phyloP scores from a whole-genome alignment of 495 filamentous ascomycete species.

The Cercophora sp. region DNA sequence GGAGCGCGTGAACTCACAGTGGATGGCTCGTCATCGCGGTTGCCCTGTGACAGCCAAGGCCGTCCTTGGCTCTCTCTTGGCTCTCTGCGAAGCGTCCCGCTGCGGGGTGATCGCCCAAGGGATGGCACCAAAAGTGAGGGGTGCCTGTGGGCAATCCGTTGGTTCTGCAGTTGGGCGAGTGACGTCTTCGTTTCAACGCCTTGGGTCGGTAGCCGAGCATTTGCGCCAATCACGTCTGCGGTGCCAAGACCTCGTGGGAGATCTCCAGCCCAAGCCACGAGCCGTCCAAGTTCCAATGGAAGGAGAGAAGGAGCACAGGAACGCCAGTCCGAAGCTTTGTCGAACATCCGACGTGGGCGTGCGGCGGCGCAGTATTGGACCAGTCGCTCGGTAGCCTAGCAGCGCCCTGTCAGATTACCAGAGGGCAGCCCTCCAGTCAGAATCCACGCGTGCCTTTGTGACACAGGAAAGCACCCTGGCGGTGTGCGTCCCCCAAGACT shows the following conservation, averaged over 20 bases:
- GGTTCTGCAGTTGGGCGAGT: slow-evolving; percentile 21
- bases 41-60: slow-evolving; percentile 3
- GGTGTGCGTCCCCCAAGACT: slow-evolving; percentile 11
- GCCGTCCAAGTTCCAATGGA: no score
- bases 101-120: slow-evolving; percentile 19
- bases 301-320: background rate
- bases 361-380: background rate
- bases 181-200: slow-evolving; percentile 21
- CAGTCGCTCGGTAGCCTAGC: slow-evolving; percentile 1
- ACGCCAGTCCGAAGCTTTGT: slow-evolving; percentile 1
- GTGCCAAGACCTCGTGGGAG: slow-evolving; percentile 15
- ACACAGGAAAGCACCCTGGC: slow-evolving; percentile 4
- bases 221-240: slow-evolving; percentile 10
- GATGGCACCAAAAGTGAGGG: no score
- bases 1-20: background rate
- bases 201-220: background rate
- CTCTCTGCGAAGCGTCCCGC: slow-evolving; percentile 5
- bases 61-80: slow-evolving; percentile 6
- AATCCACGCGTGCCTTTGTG: background rate
- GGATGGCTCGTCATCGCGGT: slow-evolving; percentile 3
- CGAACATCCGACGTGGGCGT: slow-evolving; percentile 10
- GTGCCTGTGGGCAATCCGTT: slow-evolving; percentile 18
- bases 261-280: slow-evolving; percentile 14
- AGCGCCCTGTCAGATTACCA: slow-evolving; percentile 6
- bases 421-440: slow-evolving; percentile 6